These are phyloP conservation scores for Epichloe elymi DNA, from an alignment of 2,329 filamentous ascomycete genomes.

Conservation along the genomic window DNA sequence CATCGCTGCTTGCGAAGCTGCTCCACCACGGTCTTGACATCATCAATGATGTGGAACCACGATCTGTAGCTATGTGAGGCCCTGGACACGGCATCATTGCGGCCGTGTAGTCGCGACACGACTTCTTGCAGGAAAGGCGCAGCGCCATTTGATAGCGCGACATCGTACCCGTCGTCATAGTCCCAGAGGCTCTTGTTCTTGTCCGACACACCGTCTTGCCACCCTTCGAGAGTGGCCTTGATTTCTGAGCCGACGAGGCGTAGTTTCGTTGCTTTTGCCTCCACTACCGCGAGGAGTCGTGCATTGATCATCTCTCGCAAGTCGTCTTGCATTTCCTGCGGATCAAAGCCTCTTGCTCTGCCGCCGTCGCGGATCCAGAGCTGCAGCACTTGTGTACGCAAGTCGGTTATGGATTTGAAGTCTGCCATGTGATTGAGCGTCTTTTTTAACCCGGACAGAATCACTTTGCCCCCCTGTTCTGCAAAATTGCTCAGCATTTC, in stretches of 20 bases:
- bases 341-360: slow-evolving; percentile 52
- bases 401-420: slow-evolving; percentile 53
- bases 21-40: slow-evolving; percentile 49
- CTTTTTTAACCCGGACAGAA: slow-evolving; percentile 48
- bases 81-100: slow-evolving; percentile 50
- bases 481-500: slow-evolving; percentile 54
- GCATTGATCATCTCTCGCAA: slow-evolving; percentile 57
- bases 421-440: slow-evolving; percentile 48
- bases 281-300: slow-evolving; percentile 50
- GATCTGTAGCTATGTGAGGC: slow-evolving; percentile 51
- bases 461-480: slow-evolving; percentile 41
- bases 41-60: slow-evolving; percentile 64
- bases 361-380: slow-evolving; percentile 62
- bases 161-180: slow-evolving; percentile 39
- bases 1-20: slow-evolving; percentile 55
- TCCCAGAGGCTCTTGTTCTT: slow-evolving; percentile 53
- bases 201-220: slow-evolving; percentile 41
- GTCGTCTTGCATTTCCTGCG: slow-evolving; percentile 52
- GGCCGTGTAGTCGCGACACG: slow-evolving; percentile 56
- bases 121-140: slow-evolving; percentile 56
- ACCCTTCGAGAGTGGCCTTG: slow-evolving; percentile 44
- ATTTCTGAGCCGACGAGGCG: slow-evolving; percentile 52
- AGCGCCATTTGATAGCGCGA: slow-evolving; percentile 53
- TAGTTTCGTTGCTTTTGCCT: slow-evolving; percentile 50
- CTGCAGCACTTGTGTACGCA: slow-evolving; percentile 58